A percentile compares a stretch with the other conserved stretches of the same genome.
Conservation (phyloP, 2,329 filamentous ascomycete species). For the Apiospora arundinis region DNA sequence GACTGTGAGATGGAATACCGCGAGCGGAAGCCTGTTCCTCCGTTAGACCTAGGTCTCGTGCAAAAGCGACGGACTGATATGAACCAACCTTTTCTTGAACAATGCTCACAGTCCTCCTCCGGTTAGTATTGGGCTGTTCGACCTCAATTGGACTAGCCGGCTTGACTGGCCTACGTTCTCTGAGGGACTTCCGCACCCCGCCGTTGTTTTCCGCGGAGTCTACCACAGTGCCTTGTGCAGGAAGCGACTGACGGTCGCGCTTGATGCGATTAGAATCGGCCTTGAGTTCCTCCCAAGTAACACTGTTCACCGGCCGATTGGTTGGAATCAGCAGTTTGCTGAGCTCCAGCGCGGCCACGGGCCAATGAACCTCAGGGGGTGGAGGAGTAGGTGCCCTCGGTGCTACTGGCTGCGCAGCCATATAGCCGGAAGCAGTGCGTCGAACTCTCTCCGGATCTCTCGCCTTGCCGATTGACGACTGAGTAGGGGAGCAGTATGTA, state of each 20-base stretch:
- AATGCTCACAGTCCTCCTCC: slow-evolving; percentile 66
- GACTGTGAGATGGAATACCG: slow-evolving; percentile 39
- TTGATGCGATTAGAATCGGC: slow-evolving; percentile 68
- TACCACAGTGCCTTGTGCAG: background rate
- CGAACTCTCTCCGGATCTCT: slow-evolving; percentile 70
- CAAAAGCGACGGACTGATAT: slow-evolving; percentile 21
- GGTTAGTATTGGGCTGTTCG: slow-evolving; percentile 51
- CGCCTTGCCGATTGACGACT: slow-evolving; percentile 84
- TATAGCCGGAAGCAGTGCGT: slow-evolving; percentile 65
- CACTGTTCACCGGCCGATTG: slow-evolving; percentile 77
- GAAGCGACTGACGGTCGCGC: slow-evolving; percentile 58
- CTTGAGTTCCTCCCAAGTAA: slow-evolving; percentile 78
- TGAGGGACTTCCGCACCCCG: slow-evolving; percentile 67
- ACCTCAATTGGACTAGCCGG: slow-evolving; percentile 61
- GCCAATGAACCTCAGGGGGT: slow-evolving; percentile 84
- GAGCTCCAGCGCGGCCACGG: slow-evolving; percentile 81
- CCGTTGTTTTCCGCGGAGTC: slow-evolving; percentile 23
- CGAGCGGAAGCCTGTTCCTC: slow-evolving; percentile 41
- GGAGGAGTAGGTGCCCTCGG: slow-evolving; percentile 66
- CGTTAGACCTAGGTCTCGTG: slow-evolving; percentile 27
- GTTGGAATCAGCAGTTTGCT: slow-evolving; percentile 82
- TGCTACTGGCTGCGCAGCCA: slow-evolving; percentile 42
- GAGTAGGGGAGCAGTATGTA: slow-evolving; percentile 86
- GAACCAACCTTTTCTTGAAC: slow-evolving; percentile 49
- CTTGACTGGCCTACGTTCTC: slow-evolving; percentile 70